These are phyloP conservation scores for Clarireedia paspali DNA, from an alignment of 2,329 filamentous ascomycete species.

Conservation along the genomic window DNA sequence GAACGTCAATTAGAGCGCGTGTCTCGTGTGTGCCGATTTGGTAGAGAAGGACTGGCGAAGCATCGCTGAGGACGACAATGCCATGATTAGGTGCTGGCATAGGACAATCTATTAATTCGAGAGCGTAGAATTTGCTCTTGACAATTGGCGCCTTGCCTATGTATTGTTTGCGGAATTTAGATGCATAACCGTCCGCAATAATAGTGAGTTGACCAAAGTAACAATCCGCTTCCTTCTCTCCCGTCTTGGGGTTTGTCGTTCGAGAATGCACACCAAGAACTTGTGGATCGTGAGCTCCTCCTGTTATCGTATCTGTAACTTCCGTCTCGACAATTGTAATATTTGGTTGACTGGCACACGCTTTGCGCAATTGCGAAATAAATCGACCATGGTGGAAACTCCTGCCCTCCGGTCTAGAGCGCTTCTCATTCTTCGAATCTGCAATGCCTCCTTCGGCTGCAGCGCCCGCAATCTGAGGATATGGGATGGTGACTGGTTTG, in stretches of 20 bases:
- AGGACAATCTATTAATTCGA: conserved; percentile 83
- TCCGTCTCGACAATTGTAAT: conserved; percentile 90
- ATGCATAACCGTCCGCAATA: conserved; percentile 85
- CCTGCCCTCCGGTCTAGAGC: conserved; percentile 56
- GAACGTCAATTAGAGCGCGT: conserved; percentile 80
- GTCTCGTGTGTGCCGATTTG: conserved; percentile 96
- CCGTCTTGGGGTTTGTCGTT: conserved; percentile 51
- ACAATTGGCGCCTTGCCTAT: conserved; percentile 59
- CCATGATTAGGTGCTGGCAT: conserved; percentile 71
- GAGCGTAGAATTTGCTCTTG: conserved; percentile 83
- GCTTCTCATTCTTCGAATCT: conserved; percentile 29
- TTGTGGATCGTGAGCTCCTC: conserved; percentile 52
- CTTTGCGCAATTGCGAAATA: conserved; percentile 70
- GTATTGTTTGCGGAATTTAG: conserved; percentile 80
- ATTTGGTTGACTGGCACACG: conserved; percentile 68
- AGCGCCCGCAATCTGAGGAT: conserved; percentile 52
- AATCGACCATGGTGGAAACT: conserved; percentile 94
- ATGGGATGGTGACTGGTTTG: conserved; percentile 66
- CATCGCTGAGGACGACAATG: conserved; percentile 77
- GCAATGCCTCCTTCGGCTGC: conserved; percentile 23
- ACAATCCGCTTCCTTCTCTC: conserved; percentile 56
- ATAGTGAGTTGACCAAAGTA: conserved; percentile 89
- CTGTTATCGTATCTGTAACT: conserved; percentile 66
- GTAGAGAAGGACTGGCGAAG: conserved; percentile 79
- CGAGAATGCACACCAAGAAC: conserved; percentile 76